Evolutionary conservation across 306 rosid species (phyloP).

Genomic region (Quercus bicolor): DNA sequence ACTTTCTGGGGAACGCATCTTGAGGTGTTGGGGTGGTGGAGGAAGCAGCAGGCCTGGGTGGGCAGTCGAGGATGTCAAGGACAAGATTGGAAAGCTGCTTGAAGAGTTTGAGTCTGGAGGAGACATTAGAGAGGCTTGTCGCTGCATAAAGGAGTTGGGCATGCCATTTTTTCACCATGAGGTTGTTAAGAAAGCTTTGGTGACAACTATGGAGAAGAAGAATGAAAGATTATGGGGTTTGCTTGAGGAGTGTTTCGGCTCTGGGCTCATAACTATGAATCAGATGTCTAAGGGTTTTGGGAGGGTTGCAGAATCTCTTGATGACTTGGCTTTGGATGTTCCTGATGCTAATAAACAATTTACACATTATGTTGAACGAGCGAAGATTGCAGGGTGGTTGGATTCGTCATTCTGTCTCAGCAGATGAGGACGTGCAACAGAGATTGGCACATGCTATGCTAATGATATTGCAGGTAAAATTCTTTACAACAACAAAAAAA

Average conservation of each 20-base stretch:
- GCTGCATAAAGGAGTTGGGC: constrained; percentile 65
- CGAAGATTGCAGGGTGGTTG: constrained; percentile 61
- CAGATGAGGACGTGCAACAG: constrained; percentile 29
- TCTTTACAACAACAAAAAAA: constrained; percentile 1
- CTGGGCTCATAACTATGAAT: constrained; percentile 59
- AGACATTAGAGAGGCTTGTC: constrained; percentile 51
- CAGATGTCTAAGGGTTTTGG: constrained; percentile 67
- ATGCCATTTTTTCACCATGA: constrained; percentile 81
- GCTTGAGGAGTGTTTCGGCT: constrained; percentile 53
- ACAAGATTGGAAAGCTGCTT: constrained; percentile 56
- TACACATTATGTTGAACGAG: constrained; percentile 38
- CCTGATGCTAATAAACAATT: constrained; percentile 64
- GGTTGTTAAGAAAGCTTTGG: constrained; percentile 59
- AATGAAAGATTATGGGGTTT: constrained; percentile 60
- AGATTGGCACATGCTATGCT: constrained; percentile 36
- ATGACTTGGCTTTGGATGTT: constrained; percentile 73
- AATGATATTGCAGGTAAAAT: constrained; percentile 16
- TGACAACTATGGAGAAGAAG: constrained; percentile 56
- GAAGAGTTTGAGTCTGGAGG: constrained; percentile 73
- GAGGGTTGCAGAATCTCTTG: constrained; percentile 63
- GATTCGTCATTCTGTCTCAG: constrained; percentile 42
- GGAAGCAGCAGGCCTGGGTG: constrained; percentile 63
- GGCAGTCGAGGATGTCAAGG: constrained; percentile 70
- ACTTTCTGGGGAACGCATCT: constrained; percentile 60
- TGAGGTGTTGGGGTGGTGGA: constrained; percentile 82